These are phyloP conservation scores for Calonectria pseudoreteaudii DNA, from an alignment of 2,329 filamentous ascomycete genomes.

Conservation along the genomic window DNA sequence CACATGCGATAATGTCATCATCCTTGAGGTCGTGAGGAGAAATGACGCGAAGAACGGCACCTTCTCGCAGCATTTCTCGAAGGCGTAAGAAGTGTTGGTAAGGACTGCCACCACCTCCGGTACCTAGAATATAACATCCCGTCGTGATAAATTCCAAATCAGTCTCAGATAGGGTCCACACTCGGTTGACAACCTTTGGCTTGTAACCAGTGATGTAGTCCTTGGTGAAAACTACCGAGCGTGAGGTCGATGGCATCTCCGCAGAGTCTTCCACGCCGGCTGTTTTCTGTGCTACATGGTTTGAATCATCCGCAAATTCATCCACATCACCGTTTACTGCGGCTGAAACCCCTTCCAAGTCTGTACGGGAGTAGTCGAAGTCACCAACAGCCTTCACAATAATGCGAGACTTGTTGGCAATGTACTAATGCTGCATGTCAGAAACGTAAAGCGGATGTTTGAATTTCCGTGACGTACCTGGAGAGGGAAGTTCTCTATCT, in stretches of 20 bases:
- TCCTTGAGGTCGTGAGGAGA: slow-evolving; percentile 59
- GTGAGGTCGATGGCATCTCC: neutral
- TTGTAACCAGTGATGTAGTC: slow-evolving; percentile 47
- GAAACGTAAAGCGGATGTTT: neutral
- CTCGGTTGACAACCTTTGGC: slow-evolving; percentile 57
- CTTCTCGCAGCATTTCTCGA: slow-evolving; percentile 58
- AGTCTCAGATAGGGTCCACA: slow-evolving; percentile 65
- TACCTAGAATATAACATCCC: slow-evolving; percentile 68
- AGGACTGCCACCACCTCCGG: slow-evolving; percentile 65
- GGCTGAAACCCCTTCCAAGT: neutral
- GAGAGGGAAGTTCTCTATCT: slow-evolving; percentile 62
- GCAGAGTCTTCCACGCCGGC: neutral
- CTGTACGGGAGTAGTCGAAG: slow-evolving; percentile 46
- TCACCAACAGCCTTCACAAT: slow-evolving; percentile 68
- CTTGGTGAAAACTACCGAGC: neutral
- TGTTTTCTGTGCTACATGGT: neutral
- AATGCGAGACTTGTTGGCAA: slow-evolving; percentile 58
- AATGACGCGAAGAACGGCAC: slow-evolving; percentile 61
- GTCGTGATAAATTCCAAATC: slow-evolving; percentile 64
- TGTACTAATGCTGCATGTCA: neutral
- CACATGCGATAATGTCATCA: slow-evolving; percentile 60
- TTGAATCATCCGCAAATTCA: slow-evolving; percentile 8
- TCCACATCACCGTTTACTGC: neutral
- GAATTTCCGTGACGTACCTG: slow-evolving; percentile 49
- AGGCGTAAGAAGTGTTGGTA: slow-evolving; percentile 61